Conservation (phyloP, 495 filamentous ascomycete genomes). For the Tetracladium marchalianum region DNA sequence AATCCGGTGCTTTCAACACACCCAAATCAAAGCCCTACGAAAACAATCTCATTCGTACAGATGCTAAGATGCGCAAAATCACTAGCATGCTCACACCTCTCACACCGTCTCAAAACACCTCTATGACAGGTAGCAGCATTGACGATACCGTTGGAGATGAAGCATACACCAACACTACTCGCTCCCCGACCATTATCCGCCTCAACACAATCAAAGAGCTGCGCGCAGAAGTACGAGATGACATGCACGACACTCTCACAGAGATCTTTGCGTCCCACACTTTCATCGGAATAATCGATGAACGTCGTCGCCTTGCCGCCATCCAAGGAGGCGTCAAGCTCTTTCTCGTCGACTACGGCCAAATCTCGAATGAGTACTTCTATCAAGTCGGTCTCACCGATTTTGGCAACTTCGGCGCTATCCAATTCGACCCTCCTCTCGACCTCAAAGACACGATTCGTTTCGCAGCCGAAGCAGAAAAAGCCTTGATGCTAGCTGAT, state of each 20-base stretch:
- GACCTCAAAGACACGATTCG: constrained; percentile 58
- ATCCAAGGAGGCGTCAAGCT: constrained; percentile 91
- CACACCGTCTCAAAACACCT: background rate
- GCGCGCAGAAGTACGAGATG: constrained; percentile 66
- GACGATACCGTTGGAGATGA: constrained; percentile 20
- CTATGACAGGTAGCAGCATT: background rate
- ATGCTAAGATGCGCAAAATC: constrained; percentile 85
- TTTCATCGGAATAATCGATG: constrained; percentile 90
- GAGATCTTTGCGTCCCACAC: constrained; percentile 85
- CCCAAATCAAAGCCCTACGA: constrained; percentile 62
- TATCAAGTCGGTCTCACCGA: constrained; percentile 95
- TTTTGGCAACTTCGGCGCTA: constrained; percentile 88
- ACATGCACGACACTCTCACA: constrained; percentile 82
- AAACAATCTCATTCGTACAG: constrained; percentile 83
- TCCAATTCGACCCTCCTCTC: constrained; percentile 69
- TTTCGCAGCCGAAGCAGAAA: constrained; percentile 65
- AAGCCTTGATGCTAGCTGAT: constrained; percentile 18
- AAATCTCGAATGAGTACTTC: constrained; percentile 82
- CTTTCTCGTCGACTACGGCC: constrained; percentile 89
- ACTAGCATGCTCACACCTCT: constrained; percentile 75
- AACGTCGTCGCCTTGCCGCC: constrained; percentile 74
- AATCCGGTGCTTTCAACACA: constrained; percentile 15
- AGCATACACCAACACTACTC: constrained; percentile 62
- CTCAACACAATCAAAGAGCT: constrained; percentile 74
- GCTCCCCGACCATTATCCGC: constrained; percentile 56